These are phyloP conservation scores for Clonostachys solani DNA, from an alignment of 2,329 filamentous ascomycete species.

Conservation along the genomic window DNA sequence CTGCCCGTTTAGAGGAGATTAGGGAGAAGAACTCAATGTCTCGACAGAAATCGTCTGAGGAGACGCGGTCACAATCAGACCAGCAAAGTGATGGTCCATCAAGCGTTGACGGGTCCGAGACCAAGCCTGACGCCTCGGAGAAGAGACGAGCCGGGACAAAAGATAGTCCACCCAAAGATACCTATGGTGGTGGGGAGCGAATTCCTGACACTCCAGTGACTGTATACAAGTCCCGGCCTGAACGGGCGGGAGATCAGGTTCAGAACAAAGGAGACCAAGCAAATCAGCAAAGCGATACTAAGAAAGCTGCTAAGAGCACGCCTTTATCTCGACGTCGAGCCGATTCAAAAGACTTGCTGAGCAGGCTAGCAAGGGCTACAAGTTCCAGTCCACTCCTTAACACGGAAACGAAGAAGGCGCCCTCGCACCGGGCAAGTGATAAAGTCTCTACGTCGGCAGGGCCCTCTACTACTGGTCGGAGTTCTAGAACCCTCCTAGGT, in stretches of 20 bases:
- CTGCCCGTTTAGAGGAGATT: slow-evolving; percentile 47
- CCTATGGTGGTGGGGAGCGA: slow-evolving; percentile 17
- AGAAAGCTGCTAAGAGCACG: background rate
- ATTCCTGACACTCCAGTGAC: slow-evolving; percentile 34
- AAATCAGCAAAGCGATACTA: background rate
- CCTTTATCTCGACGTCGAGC: background rate
- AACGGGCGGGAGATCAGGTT: background rate
- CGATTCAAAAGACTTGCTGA: slow-evolving; percentile 33
- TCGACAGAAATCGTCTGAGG: slow-evolving; percentile 35
- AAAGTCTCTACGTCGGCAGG: too few relatives aligned
- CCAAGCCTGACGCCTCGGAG: slow-evolving; percentile 16
- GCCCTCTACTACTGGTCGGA: too few relatives aligned
- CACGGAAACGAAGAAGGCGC: slow-evolving; percentile 9
- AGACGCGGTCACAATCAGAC: slow-evolving; percentile 8
- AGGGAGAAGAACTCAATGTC: slow-evolving; percentile 42
- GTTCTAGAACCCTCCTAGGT: too few relatives aligned
- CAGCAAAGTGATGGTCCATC: too few relatives aligned
- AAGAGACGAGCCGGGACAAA: slow-evolving; percentile 1
- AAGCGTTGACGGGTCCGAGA: too few relatives aligned
- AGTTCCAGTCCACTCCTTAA: slow-evolving; percentile 37
- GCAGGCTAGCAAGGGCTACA: slow-evolving; percentile 41
- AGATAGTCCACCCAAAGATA: background rate
- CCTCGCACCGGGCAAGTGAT: background rate
- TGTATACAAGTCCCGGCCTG: slow-evolving; percentile 21
- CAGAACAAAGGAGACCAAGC: background rate